A percentile compares a stretch with the other conserved stretches of the same genome.
Conservation (phyloP, 73 alveolate species). For the Tetrahymena borealis region DNA sequence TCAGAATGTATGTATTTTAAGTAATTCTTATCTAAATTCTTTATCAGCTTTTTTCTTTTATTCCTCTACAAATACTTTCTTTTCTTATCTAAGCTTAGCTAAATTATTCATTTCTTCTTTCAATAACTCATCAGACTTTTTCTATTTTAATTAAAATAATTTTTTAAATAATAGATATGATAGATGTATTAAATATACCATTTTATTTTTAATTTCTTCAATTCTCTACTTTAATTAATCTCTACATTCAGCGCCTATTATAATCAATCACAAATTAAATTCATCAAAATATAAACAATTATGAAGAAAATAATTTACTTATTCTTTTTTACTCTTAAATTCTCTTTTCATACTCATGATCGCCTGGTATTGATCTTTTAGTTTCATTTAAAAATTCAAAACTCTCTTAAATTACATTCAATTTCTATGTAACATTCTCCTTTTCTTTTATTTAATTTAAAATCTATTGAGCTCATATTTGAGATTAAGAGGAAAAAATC, state of each 20-base stretch:
- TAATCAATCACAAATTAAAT: no score
- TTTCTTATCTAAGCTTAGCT: not conserved
- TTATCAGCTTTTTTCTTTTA: not conserved
- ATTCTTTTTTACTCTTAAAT: not conserved
- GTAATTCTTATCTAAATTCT: not conserved
- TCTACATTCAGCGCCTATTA: not conserved
- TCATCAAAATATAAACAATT: no score
- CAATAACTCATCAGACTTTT: not conserved
- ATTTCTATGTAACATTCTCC: not conserved
- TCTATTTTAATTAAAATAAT: not conserved
- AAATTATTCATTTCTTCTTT: not conserved
- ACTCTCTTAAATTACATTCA: not conserved
- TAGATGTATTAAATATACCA: not conserved
- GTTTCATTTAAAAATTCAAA: not conserved
- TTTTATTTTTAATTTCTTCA: not conserved
- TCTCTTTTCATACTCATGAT: not conserved
- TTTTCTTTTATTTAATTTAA: not conserved
- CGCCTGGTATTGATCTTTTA: not conserved
- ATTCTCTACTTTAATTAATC: not conserved
- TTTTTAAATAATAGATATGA: not conserved
- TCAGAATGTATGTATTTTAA: not conserved
- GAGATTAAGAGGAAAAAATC: no score
- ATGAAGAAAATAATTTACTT: not conserved
- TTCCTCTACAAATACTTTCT: not conserved
- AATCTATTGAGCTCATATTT: no score